These are phyloP conservation scores for Dillenia suffruticosa DNA, from an alignment of 164 flowering plant species.

Conservation along the genomic window DNA sequence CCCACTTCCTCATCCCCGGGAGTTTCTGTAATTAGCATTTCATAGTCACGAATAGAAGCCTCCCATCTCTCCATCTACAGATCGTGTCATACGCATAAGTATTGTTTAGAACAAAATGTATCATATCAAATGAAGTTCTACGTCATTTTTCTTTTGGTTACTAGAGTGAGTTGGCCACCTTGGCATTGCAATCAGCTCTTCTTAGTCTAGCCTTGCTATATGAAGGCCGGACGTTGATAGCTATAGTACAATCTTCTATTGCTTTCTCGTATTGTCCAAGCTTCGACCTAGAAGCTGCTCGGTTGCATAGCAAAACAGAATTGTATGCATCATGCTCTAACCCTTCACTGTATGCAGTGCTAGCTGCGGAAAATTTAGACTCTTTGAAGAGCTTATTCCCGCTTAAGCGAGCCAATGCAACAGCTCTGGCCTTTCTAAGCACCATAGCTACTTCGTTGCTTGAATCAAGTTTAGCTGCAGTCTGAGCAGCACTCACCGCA, in stretches of 20 bases:
- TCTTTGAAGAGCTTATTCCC: slow-evolving; percentile 76
- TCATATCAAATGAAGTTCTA: no score
- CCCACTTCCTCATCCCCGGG: slow-evolving; percentile 65
- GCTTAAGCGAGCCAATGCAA: slow-evolving; percentile 45
- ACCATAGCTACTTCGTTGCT: slow-evolving; percentile 34
- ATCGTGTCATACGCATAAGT: background rate
- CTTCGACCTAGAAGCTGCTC: slow-evolving; percentile 74
- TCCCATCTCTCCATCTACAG: slow-evolving; percentile 75
- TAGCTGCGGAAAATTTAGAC: slow-evolving; percentile 58
- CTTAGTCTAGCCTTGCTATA: slow-evolving; percentile 75
- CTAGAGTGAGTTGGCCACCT: slow-evolving; percentile 29
- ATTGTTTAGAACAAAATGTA: no score
- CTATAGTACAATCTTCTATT: slow-evolving; percentile 66
- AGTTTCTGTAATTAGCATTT: slow-evolving; percentile 54
- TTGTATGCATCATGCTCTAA: slow-evolving; percentile 68
- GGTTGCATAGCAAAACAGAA: slow-evolving; percentile 70
- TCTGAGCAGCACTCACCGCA: slow-evolving; percentile 45
- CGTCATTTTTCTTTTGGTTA: no score
- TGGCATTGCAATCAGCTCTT: slow-evolving; percentile 72
- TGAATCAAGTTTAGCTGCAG: slow-evolving; percentile 54
- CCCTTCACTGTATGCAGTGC: slow-evolving; percentile 54
- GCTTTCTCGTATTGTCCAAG: slow-evolving; percentile 77
- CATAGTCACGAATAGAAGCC: slow-evolving; percentile 73
- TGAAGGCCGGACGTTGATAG: slow-evolving; percentile 55
- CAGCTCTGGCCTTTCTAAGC: slow-evolving; percentile 36